Evolutionary conservation across 2,329 filamentous ascomycete species (phyloP), one percentile per base, ranked within the genome.

Genomic region (Sodiomyces alkalinus): DNA sequence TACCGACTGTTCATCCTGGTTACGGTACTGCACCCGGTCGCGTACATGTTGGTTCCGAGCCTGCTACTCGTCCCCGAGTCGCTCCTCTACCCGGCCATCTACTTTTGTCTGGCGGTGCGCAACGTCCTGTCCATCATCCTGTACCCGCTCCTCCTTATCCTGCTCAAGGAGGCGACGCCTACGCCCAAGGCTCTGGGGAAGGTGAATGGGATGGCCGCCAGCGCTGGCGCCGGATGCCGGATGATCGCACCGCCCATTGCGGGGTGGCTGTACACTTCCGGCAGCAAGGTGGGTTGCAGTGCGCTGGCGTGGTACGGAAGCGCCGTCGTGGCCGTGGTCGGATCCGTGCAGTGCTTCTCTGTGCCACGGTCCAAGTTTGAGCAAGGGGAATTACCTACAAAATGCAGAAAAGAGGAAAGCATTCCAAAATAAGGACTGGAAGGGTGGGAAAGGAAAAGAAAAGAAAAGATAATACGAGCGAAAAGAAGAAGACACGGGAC

Each of bases 161-260:
- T 77, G 18, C 66, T 79, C 56, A 78, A 78, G 49, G 68, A 77
- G 42, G 68, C 70, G 2, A 74, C 69, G 1, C 69, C 71, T 2
- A 61, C 56, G 18, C 52, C 58, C 6, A 55, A 54, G 22, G 62
- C 71, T 6, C 53, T 77, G 21, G 74, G 74, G 28, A 72, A 63
- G 40, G 66, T 79, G 40, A 79, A 79, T 35, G 74, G 74, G 4
- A 48, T 78, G 23, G 71, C 73, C 14, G 73, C 74, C 28, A 74
- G 69, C 32, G 72, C 69, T 3, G 71, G 71, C 16, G 73, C 72
- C 6, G 71, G 68, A 6, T 79, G 71, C 41, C 62, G 76, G 31
- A 81, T 79, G 49, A 52, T 78, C 8, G 72, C 74, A 0, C 74
- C 74, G 5, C 74, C 74, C 0, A 46, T 78, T 11, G 66, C 70